phyloP scores from a whole-genome alignment of 768 basidiomycete species.

The Suillus sp. region DNA sequence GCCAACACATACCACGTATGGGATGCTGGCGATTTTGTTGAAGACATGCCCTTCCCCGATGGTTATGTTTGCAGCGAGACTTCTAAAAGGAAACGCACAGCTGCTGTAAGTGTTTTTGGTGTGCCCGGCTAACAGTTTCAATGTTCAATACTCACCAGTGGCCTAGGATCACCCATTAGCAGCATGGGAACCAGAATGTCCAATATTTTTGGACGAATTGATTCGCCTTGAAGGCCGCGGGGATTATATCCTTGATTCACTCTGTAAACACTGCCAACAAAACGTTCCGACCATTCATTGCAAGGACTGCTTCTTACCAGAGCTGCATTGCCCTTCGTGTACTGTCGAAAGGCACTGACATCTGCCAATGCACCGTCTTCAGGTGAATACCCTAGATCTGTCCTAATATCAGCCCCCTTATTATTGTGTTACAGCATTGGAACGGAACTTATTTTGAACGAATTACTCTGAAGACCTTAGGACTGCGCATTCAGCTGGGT shows the following conservation, averaged over 20 bases:
- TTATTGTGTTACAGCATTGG: constrained; percentile 16
- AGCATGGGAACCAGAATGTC: neutral
- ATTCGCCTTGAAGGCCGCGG: neutral
- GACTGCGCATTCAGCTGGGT: constrained; percentile 27
- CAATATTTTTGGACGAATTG: neutral
- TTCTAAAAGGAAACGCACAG: neutral
- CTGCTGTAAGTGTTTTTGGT: neutral
- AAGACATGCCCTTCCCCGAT: neutral
- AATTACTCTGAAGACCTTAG: constrained; percentile 20
- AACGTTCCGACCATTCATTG: neutral
- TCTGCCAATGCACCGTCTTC: neutral
- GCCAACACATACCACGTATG: neutral
- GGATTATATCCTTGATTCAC: neutral
- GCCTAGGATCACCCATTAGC: neutral
- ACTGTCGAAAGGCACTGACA: neutral
- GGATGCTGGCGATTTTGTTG: neutral
- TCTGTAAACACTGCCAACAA: neutral
- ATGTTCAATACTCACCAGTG: no score
- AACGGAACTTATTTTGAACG: constrained; percentile 21
- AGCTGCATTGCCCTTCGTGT: neutral
- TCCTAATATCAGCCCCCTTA: neutral
- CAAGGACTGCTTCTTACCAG: neutral
- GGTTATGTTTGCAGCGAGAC: neutral
- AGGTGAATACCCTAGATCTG: neutral
- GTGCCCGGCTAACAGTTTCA: no score